A percentile compares a stretch with the other conserved stretches of the same genome.
phyloP scores from a whole-genome alignment of 768 basidiomycete genomes.

The Boletus pseudo-olivaceus region DNA sequence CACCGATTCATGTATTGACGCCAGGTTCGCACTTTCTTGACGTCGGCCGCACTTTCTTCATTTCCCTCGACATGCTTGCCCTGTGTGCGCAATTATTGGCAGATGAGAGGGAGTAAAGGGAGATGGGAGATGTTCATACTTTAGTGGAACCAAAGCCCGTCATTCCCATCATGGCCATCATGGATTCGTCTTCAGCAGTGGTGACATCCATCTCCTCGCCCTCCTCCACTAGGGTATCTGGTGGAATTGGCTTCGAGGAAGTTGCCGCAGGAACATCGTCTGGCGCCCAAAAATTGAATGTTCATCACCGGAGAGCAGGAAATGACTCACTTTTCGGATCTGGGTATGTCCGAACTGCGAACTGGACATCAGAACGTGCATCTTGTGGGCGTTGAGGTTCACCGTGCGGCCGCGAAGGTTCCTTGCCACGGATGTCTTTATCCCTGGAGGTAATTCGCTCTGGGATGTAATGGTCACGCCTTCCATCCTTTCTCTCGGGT shows the following conservation, averaged over 20 bases:
- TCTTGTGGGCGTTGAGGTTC: slow-evolving; percentile 23
- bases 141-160: slow-evolving; percentile 87
- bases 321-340: slow-evolving; percentile 13
- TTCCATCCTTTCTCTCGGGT: slow-evolving; percentile 35
- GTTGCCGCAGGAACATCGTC: slow-evolving; percentile 7
- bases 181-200: slow-evolving; percentile 70
- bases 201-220: slow-evolving; percentile 49
- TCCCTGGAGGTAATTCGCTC: slow-evolving; percentile 32
- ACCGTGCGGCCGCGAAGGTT: slow-evolving; percentile 15
- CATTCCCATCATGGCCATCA: slow-evolving; percentile 92
- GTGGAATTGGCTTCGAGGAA: slow-evolving; percentile 32
- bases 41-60: slow-evolving; percentile 61
- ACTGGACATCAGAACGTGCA: slow-evolving; percentile 13
- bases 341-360: slow-evolving; percentile 5
- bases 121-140: slow-evolving; percentile 38
- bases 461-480: slow-evolving; percentile 40
- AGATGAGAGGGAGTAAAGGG: not conserved
- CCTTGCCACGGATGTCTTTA: slow-evolving; percentile 26
- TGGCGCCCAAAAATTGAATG: not conserved
- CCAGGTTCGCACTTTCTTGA: slow-evolving; percentile 89
- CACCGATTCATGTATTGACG: slow-evolving; percentile 98
- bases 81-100: slow-evolving; percentile 35
- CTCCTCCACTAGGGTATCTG: slow-evolving; percentile 46
- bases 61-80: slow-evolving; percentile 80
- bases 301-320: not conserved